phyloP scores from a whole-genome alignment of 2,329 filamentous ascomycete genomes.

The Chaetomium olivaceum region DNA sequence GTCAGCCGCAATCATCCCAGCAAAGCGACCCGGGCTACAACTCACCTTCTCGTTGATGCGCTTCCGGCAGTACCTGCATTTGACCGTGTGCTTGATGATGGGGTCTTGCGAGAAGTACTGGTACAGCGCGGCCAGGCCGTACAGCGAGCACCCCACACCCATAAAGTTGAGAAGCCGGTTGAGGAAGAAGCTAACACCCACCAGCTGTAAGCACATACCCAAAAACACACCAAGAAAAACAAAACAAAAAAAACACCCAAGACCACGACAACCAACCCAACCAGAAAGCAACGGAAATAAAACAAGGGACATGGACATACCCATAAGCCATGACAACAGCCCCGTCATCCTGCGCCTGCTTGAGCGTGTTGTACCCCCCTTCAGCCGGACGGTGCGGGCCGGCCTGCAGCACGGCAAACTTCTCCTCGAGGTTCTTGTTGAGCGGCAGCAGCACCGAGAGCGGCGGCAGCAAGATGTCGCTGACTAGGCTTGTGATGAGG shows the following conservation, averaged over 20 bases:
- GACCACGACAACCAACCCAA: background rate
- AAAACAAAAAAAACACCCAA: no score
- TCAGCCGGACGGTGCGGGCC: conserved; percentile 56
- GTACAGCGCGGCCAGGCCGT: conserved; percentile 63
- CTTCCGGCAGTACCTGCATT: conserved; percentile 68
- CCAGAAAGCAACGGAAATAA: no score
- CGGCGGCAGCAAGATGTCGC: conserved; percentile 68
- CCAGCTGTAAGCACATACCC: background rate
- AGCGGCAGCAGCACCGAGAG: conserved; percentile 69
- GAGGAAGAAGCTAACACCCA: conserved; percentile 53
- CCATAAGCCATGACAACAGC: conserved; percentile 73
- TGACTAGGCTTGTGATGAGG: conserved; percentile 70
- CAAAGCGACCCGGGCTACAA: background rate
- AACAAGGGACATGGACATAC: conserved; percentile 42
- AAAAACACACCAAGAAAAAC: background rate
- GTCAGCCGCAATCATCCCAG: conserved; percentile 1
- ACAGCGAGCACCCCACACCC: conserved; percentile 65
- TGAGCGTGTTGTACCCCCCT: conserved; percentile 67
- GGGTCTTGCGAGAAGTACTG: conserved; percentile 62
- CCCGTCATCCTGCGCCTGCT: conserved; percentile 68
- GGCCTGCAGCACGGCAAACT: conserved; percentile 65
- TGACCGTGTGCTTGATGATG: conserved; percentile 69
- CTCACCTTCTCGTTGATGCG: conserved; percentile 63
- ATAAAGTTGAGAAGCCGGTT: conserved; percentile 67
- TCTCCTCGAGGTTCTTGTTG: conserved; percentile 71